These are phyloP conservation scores for Pseudogymnoascus sp. DNA, from an alignment of 2,329 filamentous ascomycete species.

Conservation along the genomic window DNA sequence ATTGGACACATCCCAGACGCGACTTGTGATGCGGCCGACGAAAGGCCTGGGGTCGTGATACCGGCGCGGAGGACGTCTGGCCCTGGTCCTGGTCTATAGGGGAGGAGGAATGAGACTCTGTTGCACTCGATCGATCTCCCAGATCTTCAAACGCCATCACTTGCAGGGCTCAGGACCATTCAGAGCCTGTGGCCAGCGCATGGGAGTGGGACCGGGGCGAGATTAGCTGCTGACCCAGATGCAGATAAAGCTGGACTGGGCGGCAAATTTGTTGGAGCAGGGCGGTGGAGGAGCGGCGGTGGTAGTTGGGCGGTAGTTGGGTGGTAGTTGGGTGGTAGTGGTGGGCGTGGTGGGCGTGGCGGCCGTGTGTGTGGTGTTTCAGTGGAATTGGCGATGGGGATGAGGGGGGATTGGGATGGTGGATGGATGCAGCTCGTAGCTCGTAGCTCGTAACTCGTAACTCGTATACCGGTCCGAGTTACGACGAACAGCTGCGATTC, in stretches of 20 bases:
- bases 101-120: background rate
- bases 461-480: background rate
- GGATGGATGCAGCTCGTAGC: background rate
- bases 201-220: constrained; percentile 1
- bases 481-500: background rate
- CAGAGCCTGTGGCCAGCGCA: background rate
- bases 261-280: constrained; percentile 2
- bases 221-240: background rate
- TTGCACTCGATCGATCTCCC: background rate
- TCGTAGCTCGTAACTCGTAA: constrained; percentile 3
- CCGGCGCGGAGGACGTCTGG: background rate
- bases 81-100: constrained; percentile 1
- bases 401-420: constrained; percentile 1
- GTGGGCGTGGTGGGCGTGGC: background rate
- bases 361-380: background rate
- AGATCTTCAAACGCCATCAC: background rate
- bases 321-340: background rate
- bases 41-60: constrained; percentile 1
- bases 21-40: constrained; percentile 18
- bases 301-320: background rate
- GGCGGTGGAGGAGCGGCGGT: background rate
- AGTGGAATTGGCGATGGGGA: constrained; percentile 3
- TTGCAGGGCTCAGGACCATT: background rate
- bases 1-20: constrained; percentile 15
- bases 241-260: background rate